Base-by-base conservation (phyloP, 345 rosid species). In the Bruguiera parviflora region DNA sequence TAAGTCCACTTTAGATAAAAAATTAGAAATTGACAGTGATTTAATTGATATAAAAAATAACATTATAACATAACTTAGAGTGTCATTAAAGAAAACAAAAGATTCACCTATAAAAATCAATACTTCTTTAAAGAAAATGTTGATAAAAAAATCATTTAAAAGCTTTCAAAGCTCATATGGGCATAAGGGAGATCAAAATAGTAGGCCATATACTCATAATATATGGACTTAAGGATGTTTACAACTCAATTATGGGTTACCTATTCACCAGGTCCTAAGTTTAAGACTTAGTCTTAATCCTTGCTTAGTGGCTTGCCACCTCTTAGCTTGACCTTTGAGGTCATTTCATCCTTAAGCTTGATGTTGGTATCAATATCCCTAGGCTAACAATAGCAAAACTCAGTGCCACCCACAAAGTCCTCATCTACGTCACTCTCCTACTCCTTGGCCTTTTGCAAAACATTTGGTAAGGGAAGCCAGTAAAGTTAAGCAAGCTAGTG, bases 201-300 rank as follows among this genome's bases (percentile, higher is more conserved):
- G 67, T 20, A 24, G 68, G 65, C 13, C 73, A 70, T 53, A 68
- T 1, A 5, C 39, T 75, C 24, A 61, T 69, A 47, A 52, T 84
- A 60, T 68, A 69, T 56, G 75, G 73, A 55, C 77, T 55, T 55
- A 75, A 79, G 32, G 69, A 77, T 32, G 49, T 73, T 21, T 63
- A 32, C 46, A 69, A 79, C 75, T 63, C 74, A 0, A 16, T 61
- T 62, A 73, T 82, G 0, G 87, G 79, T 43, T 59, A 53, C 55
- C 37, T 80, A 56, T 71, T 79, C 55, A 75, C 82, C 39, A 78
- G 84, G 21, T 71, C 88, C 29, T 84, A 84, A 74, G 51, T 81
- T 2, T 75, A 79, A 82, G 66, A 77, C 64, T 79, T 84, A 0
- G 81, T 84, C 61, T 69, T 75, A 9, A 22, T 84, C 60, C 75